Conservation (phyloP, 306 rosid genomes). For the Adenanthera pavonina region DNA sequence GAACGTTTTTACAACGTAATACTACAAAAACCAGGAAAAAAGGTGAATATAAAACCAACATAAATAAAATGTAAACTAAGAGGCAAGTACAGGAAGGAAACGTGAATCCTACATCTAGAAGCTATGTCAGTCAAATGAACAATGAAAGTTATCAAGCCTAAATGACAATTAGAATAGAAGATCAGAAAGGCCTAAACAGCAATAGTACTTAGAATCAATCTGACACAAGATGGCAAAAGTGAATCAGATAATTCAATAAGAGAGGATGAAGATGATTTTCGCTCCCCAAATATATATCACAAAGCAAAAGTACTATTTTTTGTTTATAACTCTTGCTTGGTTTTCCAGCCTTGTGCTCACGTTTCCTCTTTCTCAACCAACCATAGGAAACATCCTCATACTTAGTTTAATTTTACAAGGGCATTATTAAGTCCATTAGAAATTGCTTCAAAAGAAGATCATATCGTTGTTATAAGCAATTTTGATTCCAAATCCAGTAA, state of each 20-base stretch:
- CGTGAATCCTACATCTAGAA: slow-evolving; percentile 24
- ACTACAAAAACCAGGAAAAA: slow-evolving; percentile 14
- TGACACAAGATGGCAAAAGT: slow-evolving; percentile 5
- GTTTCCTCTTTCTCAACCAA: slow-evolving; percentile 26
- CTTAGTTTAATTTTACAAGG: slow-evolving; percentile 9
- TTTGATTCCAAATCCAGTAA: slow-evolving; percentile 7
- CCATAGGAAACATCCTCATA: background rate
- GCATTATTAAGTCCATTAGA: background rate
- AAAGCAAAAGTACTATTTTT: background rate
- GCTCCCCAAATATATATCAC: slow-evolving; percentile 9
- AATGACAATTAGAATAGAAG: slow-evolving; percentile 6
- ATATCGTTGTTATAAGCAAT: background rate
- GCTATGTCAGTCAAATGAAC: slow-evolving; percentile 7
- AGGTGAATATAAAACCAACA: slow-evolving; percentile 10
- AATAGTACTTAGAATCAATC: slow-evolving; percentile 12
- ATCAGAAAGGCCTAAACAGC: slow-evolving; percentile 21
- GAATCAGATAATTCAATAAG: background rate
- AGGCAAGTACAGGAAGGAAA: background rate
- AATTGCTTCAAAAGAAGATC: slow-evolving; percentile 27
- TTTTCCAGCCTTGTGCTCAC: slow-evolving; percentile 21
- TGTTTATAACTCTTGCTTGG: slow-evolving; percentile 7
- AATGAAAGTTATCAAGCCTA: slow-evolving; percentile 18
- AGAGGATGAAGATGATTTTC: background rate
- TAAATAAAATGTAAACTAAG: background rate
- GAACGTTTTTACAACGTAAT: slow-evolving; percentile 1